Base-by-base conservation (phyloP, 495 filamentous ascomycete species). In the Aspergillus wentii region DNA sequence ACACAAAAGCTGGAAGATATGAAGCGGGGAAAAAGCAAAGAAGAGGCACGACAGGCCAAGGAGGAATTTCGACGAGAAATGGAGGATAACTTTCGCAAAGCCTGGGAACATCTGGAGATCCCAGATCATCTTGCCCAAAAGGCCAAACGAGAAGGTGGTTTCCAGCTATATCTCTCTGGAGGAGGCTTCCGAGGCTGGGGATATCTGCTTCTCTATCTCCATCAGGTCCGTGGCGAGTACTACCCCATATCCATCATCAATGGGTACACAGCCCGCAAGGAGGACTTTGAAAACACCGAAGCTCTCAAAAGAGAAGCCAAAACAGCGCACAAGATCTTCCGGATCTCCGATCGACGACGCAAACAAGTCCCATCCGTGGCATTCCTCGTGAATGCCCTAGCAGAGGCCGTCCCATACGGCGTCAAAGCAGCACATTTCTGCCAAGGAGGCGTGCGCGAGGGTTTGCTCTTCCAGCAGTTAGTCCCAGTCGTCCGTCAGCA, bases 171-270 rank as follows among this genome's bases (percentile, higher is more conserved):
- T 55, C 76, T 96, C 31, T 94, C 85, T 35, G 90, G 90, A 7
- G 90, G 90, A 9, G 90, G 90, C 0, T 95, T 95, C 56, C 72
- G 90, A 11, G 90, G 90, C 18, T 95, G 92, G 66, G 89, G 90
- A 8, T 91, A 86, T 57, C 72, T 94, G 19, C 65, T 95, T 11
- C 30, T 62, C 4, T 62, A 59, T 30, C 83, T 94, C 74, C 65
- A 64, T 29, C 71, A 75, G 33, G 79, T 86, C 33, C 57, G 67
- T 1, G 72, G 82, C 18, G 64, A 76, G 33, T 83, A 81, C 0
- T 96, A 96, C 46, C 90, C 90, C 0, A 84, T 95, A 11, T 83
- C 87, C 0, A 76, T 83, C 31, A 83, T 95, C 60, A 90, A 92
- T 25, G 81, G 89, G 3, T 94, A 91, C 51, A 75, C 69, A 1